phyloP scores from a whole-genome alignment of 1,284 basidiomycete genomes.

The Apiotrichum laibachii region DNA sequence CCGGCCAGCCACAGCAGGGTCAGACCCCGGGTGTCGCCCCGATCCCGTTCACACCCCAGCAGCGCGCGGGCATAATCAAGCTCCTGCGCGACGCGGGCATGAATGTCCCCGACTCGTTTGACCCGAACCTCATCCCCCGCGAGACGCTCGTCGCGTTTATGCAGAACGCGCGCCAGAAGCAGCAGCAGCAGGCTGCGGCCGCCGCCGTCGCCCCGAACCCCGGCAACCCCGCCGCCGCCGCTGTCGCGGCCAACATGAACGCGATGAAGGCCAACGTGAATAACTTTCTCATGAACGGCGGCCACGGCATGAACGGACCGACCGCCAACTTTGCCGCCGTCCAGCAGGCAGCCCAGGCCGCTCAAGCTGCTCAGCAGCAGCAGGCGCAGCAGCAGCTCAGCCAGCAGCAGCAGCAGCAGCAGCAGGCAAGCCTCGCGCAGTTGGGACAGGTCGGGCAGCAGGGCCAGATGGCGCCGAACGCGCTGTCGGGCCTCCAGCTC shows the following conservation, averaged over 20 bases:
- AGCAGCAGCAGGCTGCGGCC: slow-evolving; percentile 10
- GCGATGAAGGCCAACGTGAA: not conserved
- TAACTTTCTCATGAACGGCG: slow-evolving; percentile 1
- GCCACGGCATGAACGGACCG: slow-evolving; percentile 4
- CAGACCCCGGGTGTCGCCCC: not conserved
- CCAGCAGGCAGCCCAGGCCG: slow-evolving; percentile 1
- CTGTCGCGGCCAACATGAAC: not conserved
- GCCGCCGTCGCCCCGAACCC: not conserved
- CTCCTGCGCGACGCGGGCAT: slow-evolving; percentile 19
- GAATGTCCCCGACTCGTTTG: slow-evolving; percentile 18
- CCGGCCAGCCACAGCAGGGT: not conserved
- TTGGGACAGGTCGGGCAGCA: too few species aligned
- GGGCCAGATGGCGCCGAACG: not conserved
- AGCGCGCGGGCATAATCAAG: slow-evolving; percentile 20
- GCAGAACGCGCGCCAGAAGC: slow-evolving; percentile 12
- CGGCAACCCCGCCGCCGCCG: not conserved
- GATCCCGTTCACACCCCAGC: slow-evolving; percentile 15
- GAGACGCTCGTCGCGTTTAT: slow-evolving; percentile 17
- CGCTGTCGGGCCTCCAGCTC: slow-evolving; percentile 3
- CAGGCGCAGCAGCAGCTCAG: not conserved
- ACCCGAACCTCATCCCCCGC: slow-evolving; percentile 21
- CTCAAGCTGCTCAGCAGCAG: slow-evolving; percentile 1
- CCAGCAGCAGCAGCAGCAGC: not conserved
- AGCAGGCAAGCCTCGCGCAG: not conserved
- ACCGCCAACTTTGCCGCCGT: not conserved